Evolutionary conservation across 2,329 filamentous ascomycete species (phyloP), one percentile per base, ranked within the genome.

Genomic region (Grosmannia huntii): DNA sequence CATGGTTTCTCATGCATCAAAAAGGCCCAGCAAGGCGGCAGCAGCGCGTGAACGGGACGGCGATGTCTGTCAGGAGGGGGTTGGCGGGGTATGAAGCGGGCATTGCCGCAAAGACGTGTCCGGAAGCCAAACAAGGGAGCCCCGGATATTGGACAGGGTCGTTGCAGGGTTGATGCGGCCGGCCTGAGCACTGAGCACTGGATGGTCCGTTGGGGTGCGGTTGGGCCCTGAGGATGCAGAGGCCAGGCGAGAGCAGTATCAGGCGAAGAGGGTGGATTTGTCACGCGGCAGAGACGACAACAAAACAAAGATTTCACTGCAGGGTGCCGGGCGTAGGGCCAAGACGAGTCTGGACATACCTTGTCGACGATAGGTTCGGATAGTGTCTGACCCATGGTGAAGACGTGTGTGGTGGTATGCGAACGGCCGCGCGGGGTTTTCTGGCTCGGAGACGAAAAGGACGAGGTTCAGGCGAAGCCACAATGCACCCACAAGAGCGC

Each of bases 291-390:
- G 10, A 38, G 36, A 5, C 12, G 36, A 3, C 12, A 23, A 27
- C 56, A 25, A n/a, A 27, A n/a, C 38, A 12, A 12, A 6, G 53
- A 23, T 1, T 33, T 33, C 31, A 33, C 31, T 33, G 31, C 31
- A 33, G 31, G 31, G 2, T 33, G 5, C 31, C 31, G 31, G 31
- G 31, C 31, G 6, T 2, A 33, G 36, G 28, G 46, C 46, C 5
- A 23, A 5, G 23, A 49, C 5, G 46, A 53, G 55, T 49, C 25
- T 44, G 44, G 38, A 74, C 82, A 72, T 82, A 99, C 94, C 91
- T 99, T 99, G 72, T 97, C 94, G 73, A 96, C 88, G 70, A 99
- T 91, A 69, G 94, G 94, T 81, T 99, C 94, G 69, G 92, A 97
- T 71, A 99, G 86, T 75, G 94, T 99, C 81, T 99, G 94, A 83